Evolutionary conservation across 345 rosid species (phyloP), one percentile per base, ranked within the genome.

Genomic region (Xanthoceras sorbifolium): DNA sequence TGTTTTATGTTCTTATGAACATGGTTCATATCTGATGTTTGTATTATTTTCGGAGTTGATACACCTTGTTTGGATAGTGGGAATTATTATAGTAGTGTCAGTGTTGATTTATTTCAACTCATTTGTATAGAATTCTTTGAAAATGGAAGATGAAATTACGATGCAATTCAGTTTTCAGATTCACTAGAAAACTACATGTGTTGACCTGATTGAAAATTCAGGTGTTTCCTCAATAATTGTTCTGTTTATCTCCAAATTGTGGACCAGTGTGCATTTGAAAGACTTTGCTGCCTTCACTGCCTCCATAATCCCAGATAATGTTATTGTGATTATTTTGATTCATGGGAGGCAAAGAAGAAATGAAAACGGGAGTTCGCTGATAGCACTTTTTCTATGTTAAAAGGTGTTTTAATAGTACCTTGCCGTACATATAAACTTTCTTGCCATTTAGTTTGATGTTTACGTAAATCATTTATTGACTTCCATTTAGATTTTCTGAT

Each of bases 251-350:
- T 57, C 14, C 18, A 9, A 65, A 36, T 34, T 65, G 69, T 64
- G 25, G 25, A 8, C 28, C 8, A 9, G 62, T 57, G 9, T 57
- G 6, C 23, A 57, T 57, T 17, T 57, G 62, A 57, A 38, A 38
- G 50, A 66, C n/a, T 62, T 72, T 60, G 15, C 15, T 68, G 60
- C 76, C 67, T 75, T 67, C 71, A 61, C 15, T 68, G 60, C 76
- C 67, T 75, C 71, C 71, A 61, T 67, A 67, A 85, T 81, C 83
- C 81, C 81, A 65, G 76, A 71, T 81, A 69, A 79, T 81, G n/a
- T 42, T 69, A 31, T 63, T 68, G 69, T 81, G 80, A 69, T 83
- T 77, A 75, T 79, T 73, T 81, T 81, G 80, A 83, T 83, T 79
- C 83, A 77, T 81, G 74, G 73, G 83, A 80, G 69, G 83, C 77